These are phyloP conservation scores for Cytospora chrysosperma DNA, from an alignment of 2,329 filamentous ascomycete species.

Conservation along the genomic window DNA sequence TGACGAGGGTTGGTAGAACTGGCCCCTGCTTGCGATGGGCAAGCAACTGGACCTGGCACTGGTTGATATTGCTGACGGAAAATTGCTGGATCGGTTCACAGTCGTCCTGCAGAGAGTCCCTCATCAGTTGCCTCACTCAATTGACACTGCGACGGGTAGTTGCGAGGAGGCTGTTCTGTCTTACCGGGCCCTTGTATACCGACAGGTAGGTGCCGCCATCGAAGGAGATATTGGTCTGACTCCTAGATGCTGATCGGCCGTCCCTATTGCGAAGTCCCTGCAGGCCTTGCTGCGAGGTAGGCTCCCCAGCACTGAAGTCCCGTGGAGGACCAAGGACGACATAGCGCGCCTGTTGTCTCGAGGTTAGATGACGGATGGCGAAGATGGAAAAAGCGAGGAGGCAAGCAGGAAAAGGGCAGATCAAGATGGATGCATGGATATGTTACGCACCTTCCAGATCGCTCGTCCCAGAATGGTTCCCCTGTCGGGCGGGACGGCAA, in stretches of 20 bases:
- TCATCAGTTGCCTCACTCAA: constrained; percentile 17
- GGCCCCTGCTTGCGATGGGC: constrained; percentile 62
- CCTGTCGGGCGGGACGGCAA: constrained; percentile 52
- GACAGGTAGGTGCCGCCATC: constrained; percentile 49
- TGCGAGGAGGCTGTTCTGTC: background rate
- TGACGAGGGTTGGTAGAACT: constrained; percentile 57
- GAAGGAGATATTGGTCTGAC: constrained; percentile 26
- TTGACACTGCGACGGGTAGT: background rate
- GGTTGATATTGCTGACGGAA: constrained; percentile 50
- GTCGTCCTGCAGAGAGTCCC: constrained; percentile 45
- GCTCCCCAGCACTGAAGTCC: constrained; percentile 34
- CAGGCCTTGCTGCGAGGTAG: constrained; percentile 40
- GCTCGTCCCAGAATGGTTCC: constrained; percentile 51
- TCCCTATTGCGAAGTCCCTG: constrained; percentile 40
- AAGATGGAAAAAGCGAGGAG: background rate
- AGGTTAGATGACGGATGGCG: background rate
- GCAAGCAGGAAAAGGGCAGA: constrained; percentile 5
- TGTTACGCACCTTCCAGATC: constrained; percentile 49
- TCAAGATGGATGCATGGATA: background rate
- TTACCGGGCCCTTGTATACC: constrained; percentile 47
- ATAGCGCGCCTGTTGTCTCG: constrained; percentile 51
- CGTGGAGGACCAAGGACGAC: constrained; percentile 52
- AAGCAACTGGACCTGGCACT: constrained; percentile 59
- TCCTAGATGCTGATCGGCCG: constrained; percentile 35
- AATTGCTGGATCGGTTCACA: constrained; percentile 54